phyloP scores from a whole-genome alignment of 345 rosid species.

The Trapa incisa region DNA sequence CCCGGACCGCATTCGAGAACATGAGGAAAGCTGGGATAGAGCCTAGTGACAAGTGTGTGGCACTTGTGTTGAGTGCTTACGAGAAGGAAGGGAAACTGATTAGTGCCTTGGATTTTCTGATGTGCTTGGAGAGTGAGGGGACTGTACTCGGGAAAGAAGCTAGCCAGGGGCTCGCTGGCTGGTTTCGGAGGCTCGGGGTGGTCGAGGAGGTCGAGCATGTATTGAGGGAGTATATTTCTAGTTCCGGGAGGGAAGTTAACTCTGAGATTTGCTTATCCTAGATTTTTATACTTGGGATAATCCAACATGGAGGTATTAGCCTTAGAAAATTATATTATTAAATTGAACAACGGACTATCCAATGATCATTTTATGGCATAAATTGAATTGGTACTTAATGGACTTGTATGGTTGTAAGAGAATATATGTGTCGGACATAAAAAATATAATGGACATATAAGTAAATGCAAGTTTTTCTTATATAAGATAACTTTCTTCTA shows the following conservation, averaged over 20 bases:
- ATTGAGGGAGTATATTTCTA: constrained; percentile 34
- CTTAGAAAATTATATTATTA: no score
- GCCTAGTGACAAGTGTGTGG: constrained; percentile 63
- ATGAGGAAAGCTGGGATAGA: constrained; percentile 72
- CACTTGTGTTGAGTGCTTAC: constrained; percentile 43
- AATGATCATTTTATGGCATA: no score
- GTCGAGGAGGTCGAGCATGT: constrained; percentile 55
- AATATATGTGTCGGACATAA: no score
- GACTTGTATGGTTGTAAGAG: no score
- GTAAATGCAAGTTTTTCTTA: no score
- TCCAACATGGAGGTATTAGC: no score
- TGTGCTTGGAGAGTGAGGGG: constrained; percentile 44
- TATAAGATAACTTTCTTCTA: no score
- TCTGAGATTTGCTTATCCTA: constrained; percentile 1
- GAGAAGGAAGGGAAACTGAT: constrained; percentile 51
- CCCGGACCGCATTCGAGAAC: constrained; percentile 45
- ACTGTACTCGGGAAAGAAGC: constrained; percentile 49
- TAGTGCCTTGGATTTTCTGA: constrained; percentile 44
- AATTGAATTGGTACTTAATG: no score
- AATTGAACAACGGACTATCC: no score
- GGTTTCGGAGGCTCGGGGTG: constrained; percentile 68
- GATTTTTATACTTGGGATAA: not conserved
- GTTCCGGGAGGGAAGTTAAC: constrained; percentile 8
- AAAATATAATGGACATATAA: no score
- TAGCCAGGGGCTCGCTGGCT: constrained; percentile 40